These are phyloP conservation scores for Didymella lethalis DNA, from an alignment of 2,329 filamentous ascomycete genomes.

Conservation along the genomic window DNA sequence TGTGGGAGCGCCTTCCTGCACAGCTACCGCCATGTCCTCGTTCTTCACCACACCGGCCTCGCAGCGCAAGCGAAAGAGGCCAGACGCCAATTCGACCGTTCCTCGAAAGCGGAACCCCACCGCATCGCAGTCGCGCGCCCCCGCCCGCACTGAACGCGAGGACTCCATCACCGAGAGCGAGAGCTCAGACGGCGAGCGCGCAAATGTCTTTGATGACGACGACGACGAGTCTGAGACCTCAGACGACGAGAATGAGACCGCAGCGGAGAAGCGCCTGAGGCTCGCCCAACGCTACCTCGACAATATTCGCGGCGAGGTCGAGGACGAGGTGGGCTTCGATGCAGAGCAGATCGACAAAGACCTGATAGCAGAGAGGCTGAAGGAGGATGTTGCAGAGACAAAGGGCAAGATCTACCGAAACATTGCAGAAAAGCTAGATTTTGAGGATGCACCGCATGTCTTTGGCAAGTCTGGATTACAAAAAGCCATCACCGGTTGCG, in stretches of 20 bases:
- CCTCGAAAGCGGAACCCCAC: conserved; percentile 68
- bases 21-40: conserved; percentile 66
- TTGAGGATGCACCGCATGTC: conserved; percentile 71
- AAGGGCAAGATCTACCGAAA: conserved; percentile 89
- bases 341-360: conserved; percentile 93
- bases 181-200: conserved; percentile 67
- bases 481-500: conserved; percentile 78
- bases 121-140: conserved; percentile 47
- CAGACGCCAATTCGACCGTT: conserved; percentile 57
- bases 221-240: conserved; percentile 62
- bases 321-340: conserved; percentile 85
- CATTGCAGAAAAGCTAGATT: conserved; percentile 76
- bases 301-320: conserved; percentile 78
- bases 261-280: conserved; percentile 83
- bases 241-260: conserved; percentile 85
- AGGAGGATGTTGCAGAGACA: conserved; percentile 89
- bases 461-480: conserved; percentile 82
- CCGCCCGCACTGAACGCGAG: conserved; percentile 63
- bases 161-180: conserved; percentile 91
- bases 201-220: conserved; percentile 48
- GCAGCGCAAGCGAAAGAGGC: conserved; percentile 88
- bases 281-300: conserved; percentile 93
- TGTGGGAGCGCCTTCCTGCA: conserved; percentile 13
- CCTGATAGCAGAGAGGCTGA: conserved; percentile 81
- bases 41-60: conserved; percentile 92